Percentiles rank a stretch among this genome's conserved stretches.
These are phyloP conservation scores for Linnemannia elongata DNA, from an alignment of 192 early-diverging fungal species.

Conservation along the genomic window DNA sequence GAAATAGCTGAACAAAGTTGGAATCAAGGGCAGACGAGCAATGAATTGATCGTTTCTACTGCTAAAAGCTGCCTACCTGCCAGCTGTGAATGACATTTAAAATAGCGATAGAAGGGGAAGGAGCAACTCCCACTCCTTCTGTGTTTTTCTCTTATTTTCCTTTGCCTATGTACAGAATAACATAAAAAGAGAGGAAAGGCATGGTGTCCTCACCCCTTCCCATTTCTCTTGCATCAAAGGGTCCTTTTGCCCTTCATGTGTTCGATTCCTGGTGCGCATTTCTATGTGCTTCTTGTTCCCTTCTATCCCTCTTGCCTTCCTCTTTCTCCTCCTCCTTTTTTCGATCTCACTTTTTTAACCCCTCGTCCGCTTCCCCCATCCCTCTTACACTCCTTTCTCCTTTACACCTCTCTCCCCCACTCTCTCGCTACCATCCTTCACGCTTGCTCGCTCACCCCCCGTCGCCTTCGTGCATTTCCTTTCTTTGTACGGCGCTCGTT, in stretches of 20 bases:
- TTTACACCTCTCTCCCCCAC: neutral
- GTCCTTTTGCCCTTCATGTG: neutral
- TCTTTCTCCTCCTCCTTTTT: neutral
- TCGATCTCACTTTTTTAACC: neutral
- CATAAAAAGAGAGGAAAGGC: neutral
- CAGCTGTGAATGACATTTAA: too few species aligned
- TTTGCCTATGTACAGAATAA: neutral
- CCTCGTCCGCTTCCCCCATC: neutral
- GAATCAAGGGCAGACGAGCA: too few species aligned
- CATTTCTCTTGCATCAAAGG: neutral
- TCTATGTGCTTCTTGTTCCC: neutral
- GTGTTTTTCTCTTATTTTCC: neutral
- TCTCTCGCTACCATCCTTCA: too few species aligned
- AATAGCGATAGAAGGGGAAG: too few species aligned
- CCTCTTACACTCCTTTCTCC: neutral
- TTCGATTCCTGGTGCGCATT: neutral
- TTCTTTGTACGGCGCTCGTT: too few species aligned
- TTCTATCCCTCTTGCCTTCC: too few species aligned
- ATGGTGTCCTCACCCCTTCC: neutral
- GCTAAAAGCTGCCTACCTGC: too few species aligned
- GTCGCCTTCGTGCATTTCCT: too few species aligned
- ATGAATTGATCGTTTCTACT: too few species aligned
- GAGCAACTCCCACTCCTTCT: too few species aligned
- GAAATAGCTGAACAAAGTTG: too few species aligned
- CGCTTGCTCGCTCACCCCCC: too few species aligned